Conservation (phyloP, 139 green algal species). For the Dunaliella sp. region DNA sequence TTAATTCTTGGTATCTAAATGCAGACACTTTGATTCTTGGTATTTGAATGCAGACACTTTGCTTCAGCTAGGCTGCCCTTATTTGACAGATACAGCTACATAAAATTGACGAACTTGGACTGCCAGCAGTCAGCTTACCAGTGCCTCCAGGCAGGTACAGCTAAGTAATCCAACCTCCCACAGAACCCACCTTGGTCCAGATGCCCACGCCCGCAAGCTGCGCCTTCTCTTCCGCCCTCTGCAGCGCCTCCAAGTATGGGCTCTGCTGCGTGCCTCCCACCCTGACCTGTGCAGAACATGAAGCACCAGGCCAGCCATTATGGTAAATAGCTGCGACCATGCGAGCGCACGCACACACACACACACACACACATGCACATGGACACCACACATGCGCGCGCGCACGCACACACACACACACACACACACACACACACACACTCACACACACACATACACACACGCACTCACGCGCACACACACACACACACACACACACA, state of each 20-base stretch:
- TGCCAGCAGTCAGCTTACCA: too few species aligned
- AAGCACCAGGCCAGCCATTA: background rate
- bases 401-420: background rate
- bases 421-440: constrained; percentile 37
- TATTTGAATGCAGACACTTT: too few species aligned
- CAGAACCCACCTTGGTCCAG: constrained; percentile 67
- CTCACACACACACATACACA: constrained; percentile 37
- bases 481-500: background rate
- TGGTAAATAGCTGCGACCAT: background rate
- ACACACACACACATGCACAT: background rate
- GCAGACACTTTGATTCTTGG: too few species aligned
- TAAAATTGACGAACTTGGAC: too few species aligned
- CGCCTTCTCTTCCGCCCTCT: constrained; percentile 67
- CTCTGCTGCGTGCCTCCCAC: constrained; percentile 63
- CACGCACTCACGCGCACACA: background rate
- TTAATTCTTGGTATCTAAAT: too few species aligned
- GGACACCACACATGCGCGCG: too few species aligned
- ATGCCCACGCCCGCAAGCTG: constrained; percentile 68
- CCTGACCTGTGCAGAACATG: constrained; percentile 68
- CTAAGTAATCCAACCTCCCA: too few species aligned
- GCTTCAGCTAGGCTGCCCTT: too few species aligned
- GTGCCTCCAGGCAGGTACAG: too few species aligned
- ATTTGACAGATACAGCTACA: too few species aligned
- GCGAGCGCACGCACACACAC: background rate
- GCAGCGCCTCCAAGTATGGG: constrained; percentile 82